Evolutionary conservation across 192 early-diverging fungal species (phyloP).

Genomic region (Podila verticillata): DNA sequence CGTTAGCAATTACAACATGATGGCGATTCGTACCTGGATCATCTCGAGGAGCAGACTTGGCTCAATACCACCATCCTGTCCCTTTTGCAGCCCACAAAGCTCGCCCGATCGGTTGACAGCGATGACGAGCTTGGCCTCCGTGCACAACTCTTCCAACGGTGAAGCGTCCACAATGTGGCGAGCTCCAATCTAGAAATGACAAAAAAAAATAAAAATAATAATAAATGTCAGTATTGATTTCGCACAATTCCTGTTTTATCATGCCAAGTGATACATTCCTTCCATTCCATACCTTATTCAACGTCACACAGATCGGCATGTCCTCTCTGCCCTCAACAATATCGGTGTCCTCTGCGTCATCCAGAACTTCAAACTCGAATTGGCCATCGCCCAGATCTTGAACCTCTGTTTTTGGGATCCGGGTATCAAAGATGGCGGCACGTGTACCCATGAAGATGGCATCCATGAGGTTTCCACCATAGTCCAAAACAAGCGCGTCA

Average conservation of each 20-base stretch:
- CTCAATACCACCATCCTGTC: slow-evolving; percentile 76
- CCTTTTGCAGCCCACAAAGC: slow-evolving; percentile 90
- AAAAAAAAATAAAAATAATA: slow-evolving; percentile 1
- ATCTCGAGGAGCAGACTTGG: slow-evolving; percentile 82
- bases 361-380: slow-evolving; percentile 92
- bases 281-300: slow-evolving; percentile 72
- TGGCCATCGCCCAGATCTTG: slow-evolving; percentile 83
- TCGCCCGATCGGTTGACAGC: slow-evolving; percentile 83
- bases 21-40: slow-evolving; percentile 68
- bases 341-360: slow-evolving; percentile 88
- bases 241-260: neutral
- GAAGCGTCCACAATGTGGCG: slow-evolving; percentile 89
- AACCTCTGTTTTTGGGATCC: slow-evolving; percentile 84
- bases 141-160: slow-evolving; percentile 88
- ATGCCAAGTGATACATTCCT: too few relatives aligned
- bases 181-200: slow-evolving; percentile 73
- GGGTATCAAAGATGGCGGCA: slow-evolving; percentile 90
- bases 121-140: slow-evolving; percentile 82
- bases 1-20: neutral
- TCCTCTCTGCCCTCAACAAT: slow-evolving; percentile 78
- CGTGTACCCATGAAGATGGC: slow-evolving; percentile 85
- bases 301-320: slow-evolving; percentile 85
- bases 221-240: neutral
- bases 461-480: slow-evolving; percentile 89
- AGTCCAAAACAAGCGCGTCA: slow-evolving; percentile 92